phyloP scores from a whole-genome alignment of 148 eudicot species.

The Rheum nobile region DNA sequence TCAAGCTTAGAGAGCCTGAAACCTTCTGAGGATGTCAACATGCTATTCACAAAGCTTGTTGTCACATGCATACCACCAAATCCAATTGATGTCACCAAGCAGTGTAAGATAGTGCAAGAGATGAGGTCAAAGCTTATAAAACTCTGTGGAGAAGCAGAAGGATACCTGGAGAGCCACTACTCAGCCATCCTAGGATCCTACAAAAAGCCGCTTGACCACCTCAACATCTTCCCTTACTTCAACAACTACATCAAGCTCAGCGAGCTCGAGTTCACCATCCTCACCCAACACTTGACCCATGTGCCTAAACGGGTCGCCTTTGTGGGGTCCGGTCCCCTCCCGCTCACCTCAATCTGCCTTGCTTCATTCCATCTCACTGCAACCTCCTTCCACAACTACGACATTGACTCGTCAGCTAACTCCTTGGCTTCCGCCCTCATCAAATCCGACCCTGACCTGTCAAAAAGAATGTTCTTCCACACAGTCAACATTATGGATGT shows the following conservation, averaged over 20 bases:
- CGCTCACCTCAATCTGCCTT: slow-evolving; percentile 72
- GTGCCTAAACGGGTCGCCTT: slow-evolving; percentile 51
- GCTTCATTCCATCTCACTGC: slow-evolving; percentile 50
- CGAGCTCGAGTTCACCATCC: slow-evolving; percentile 44
- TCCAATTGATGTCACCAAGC: slow-evolving; percentile 55
- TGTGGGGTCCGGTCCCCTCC: slow-evolving; percentile 84
- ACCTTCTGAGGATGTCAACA: slow-evolving; percentile 31
- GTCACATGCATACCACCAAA: slow-evolving; percentile 62
- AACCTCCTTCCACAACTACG: slow-evolving; percentile 67
- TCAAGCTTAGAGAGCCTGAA: slow-evolving; percentile 21
- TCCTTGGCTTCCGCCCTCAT: slow-evolving; percentile 48
- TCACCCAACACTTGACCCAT: slow-evolving; percentile 21
- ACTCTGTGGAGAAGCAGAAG: slow-evolving; percentile 79
- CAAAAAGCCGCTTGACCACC: slow-evolving; percentile 53
- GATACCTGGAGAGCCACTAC: slow-evolving; percentile 61
- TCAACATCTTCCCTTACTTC: slow-evolving; percentile 63
- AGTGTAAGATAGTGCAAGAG: slow-evolving; percentile 37
- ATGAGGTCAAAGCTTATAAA: slow-evolving; percentile 58
- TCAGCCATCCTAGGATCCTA: slow-evolving; percentile 44
- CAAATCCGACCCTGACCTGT: slow-evolving; percentile 44
- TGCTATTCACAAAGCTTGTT: slow-evolving; percentile 45
- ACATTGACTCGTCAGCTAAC: slow-evolving; percentile 57
- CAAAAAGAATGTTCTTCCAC: slow-evolving; percentile 64
- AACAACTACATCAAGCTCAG: slow-evolving; percentile 67
- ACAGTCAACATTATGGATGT: slow-evolving; percentile 63